A percentile compares a stretch with the other conserved stretches of the same genome.
Evolutionary conservation across 2,329 filamentous ascomycete species (phyloP).

Genomic region (Fusarium sp.): DNA sequence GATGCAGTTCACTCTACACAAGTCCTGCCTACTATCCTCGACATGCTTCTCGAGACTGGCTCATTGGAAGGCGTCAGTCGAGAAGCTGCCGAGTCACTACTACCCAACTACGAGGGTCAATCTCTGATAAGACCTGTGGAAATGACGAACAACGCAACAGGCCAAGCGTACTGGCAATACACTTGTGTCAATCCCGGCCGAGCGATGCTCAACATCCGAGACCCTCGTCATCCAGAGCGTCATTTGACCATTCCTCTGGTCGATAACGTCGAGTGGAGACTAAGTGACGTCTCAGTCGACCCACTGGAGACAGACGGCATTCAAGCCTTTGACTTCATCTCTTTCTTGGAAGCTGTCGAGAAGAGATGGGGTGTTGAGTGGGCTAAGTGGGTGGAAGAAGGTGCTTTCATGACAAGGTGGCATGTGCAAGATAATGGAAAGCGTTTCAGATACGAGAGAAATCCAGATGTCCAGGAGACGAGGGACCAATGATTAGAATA

Average conservation of each 20-base stretch:
- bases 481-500: slow-evolving; percentile 8
- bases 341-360: slow-evolving; percentile 45
- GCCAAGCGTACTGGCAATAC: slow-evolving; percentile 51
- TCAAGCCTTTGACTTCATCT: slow-evolving; percentile 44
- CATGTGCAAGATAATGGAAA: slow-evolving; percentile 53
- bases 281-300: slow-evolving; percentile 48
- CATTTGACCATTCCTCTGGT: slow-evolving; percentile 50
- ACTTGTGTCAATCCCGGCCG: slow-evolving; percentile 52
- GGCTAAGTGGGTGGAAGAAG: slow-evolving; percentile 50
- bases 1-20: slow-evolving; percentile 49
- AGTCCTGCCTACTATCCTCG: slow-evolving; percentile 51
- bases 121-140: slow-evolving; percentile 47
- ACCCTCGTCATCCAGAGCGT: slow-evolving; percentile 48
- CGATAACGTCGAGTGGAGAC: slow-evolving; percentile 51
- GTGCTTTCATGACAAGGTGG: slow-evolving; percentile 50
- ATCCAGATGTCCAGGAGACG: slow-evolving; percentile 11
- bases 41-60: slow-evolving; percentile 49
- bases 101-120: slow-evolving; percentile 50
- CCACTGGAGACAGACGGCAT: slow-evolving; percentile 44
- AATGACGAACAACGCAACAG: slow-evolving; percentile 31
- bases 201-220: slow-evolving; percentile 51
- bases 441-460: slow-evolving; percentile 49
- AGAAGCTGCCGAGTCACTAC: slow-evolving; percentile 42
- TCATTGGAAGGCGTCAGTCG: slow-evolving; percentile 43
- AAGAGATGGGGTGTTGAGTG: slow-evolving; percentile 43